phyloP scores from a whole-genome alignment of 2,329 filamentous ascomycete species.

The Leptographium flavum region DNA sequence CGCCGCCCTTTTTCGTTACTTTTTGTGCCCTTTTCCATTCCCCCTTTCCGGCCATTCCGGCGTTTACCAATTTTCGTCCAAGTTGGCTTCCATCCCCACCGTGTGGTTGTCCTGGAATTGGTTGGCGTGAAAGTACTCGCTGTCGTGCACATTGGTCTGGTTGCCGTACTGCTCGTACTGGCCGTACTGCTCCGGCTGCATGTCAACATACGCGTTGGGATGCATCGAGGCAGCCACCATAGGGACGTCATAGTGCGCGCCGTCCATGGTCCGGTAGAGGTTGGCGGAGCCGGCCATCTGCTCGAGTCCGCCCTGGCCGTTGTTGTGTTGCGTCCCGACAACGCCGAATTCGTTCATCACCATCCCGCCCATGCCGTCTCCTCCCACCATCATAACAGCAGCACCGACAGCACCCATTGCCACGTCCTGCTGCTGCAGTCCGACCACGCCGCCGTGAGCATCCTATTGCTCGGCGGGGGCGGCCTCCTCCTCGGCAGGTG shows the following conservation, averaged over 20 bases:
- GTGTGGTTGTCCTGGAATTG: neutral
- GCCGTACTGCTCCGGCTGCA: neutral
- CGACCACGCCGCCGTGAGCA: conserved; percentile 10
- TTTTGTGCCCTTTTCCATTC: neutral
- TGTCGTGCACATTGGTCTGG: neutral
- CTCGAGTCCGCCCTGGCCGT: neutral
- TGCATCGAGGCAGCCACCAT: neutral
- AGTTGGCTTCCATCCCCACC: neutral
- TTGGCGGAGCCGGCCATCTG: neutral
- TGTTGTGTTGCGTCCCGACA: neutral
- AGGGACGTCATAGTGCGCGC: neutral
- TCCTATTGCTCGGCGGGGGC: conserved; percentile 28
- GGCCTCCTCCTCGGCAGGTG: conserved; percentile 38
- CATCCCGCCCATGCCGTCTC: neutral
- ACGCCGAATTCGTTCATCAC: neutral
- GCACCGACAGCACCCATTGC: neutral
- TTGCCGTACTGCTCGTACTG: neutral
- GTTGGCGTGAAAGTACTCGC: neutral
- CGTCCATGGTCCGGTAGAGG: conserved; percentile 1
- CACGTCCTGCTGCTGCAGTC: neutral
- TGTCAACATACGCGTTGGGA: neutral
- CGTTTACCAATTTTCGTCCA: neutral
- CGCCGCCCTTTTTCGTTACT: neutral
- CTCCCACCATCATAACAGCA: too few relatives aligned
- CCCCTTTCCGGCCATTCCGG: neutral